phyloP scores from a whole-genome alignment of 768 basidiomycete species.

The Aureoboletus auriporus region DNA sequence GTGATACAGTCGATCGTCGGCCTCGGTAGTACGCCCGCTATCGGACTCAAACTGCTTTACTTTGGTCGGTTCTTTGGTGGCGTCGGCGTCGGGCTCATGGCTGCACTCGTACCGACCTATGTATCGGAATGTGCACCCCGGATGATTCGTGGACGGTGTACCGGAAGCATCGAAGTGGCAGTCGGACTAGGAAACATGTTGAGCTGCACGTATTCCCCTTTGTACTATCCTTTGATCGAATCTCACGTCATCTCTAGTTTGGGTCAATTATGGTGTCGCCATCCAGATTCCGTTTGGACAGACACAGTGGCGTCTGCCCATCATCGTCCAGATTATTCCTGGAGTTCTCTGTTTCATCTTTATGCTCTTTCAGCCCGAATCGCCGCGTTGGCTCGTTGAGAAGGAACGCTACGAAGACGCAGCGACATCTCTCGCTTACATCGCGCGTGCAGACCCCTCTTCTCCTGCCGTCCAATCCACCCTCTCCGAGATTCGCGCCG shows the following conservation, averaged over 20 bases:
- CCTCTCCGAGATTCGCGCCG: constrained; percentile 33
- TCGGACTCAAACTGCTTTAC: constrained; percentile 29
- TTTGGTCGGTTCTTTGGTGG: constrained; percentile 45
- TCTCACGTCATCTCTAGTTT: constrained; percentile 22
- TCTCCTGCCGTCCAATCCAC: constrained; percentile 29
- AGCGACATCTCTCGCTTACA: constrained; percentile 28
- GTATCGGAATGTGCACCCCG: constrained; percentile 36
- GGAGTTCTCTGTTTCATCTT: constrained; percentile 31
- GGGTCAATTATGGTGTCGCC: constrained; percentile 34
- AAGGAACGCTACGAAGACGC: constrained; percentile 33
- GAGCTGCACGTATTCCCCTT: constrained; percentile 24
- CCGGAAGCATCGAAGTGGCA: constrained; percentile 29
- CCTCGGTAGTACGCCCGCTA: constrained; percentile 24
- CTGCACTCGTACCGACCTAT: constrained; percentile 34
- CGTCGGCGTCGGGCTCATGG: constrained; percentile 40
- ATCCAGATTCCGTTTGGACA: constrained; percentile 23
- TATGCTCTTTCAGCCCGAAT: constrained; percentile 40
- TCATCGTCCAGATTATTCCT: constrained; percentile 39
- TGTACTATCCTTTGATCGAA: background rate
- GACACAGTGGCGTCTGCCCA: constrained; percentile 36
- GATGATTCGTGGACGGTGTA: constrained; percentile 36
- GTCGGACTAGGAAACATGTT: constrained; percentile 34
- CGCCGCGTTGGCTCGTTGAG: constrained; percentile 40
- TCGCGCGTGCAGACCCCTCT: constrained; percentile 17
- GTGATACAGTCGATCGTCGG: constrained; percentile 32